Evolutionary conservation across 192 early-diverging fungal species (phyloP).

Genomic region (Gaertneriomyces sp.): DNA sequence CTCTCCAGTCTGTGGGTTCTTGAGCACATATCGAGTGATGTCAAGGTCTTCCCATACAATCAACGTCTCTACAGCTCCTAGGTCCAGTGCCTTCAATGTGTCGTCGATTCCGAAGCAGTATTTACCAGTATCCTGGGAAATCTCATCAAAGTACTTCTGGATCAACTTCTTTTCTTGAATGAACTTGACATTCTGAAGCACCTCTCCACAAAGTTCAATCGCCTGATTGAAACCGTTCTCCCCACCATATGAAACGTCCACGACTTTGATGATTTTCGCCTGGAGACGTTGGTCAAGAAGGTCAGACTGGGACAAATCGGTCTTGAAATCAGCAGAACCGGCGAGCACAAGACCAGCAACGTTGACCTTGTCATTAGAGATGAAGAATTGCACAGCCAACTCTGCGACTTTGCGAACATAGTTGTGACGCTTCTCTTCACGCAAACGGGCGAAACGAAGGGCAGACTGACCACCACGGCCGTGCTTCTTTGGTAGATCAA

Average conservation of each 20-base stretch:
- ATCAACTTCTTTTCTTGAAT: conserved; percentile 99
- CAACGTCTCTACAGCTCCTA: conserved; percentile 97
- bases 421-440: conserved; percentile 98
- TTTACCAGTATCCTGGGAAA: conserved; percentile 94
- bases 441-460: conserved; percentile 97
- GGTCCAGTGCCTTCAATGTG: conserved; percentile 91
- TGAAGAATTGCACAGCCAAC: conserved; percentile 91
- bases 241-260: conserved; percentile 98
- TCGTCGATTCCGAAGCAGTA: conserved; percentile 94
- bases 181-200: conserved; percentile 95
- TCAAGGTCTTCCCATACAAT: conserved; percentile 98
- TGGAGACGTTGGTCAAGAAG: conserved; percentile 90
- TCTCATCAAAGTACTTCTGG: conserved; percentile 93
- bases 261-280: conserved; percentile 85
- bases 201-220: conserved; percentile 87
- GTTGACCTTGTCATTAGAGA: conserved; percentile 88
- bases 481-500: conserved; percentile 99
- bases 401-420: conserved; percentile 99
- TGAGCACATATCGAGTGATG: conserved; percentile 70
- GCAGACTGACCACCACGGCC: conserved; percentile 99
- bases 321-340: conserved; percentile 99
- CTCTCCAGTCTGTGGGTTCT: conserved; percentile 65
- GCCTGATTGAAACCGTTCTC: conserved; percentile 99
- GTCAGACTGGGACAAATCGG: conserved; percentile 90
- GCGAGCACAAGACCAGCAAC: conserved; percentile 87